These are phyloP conservation scores for Monosporascus ibericus DNA, from an alignment of 2,329 filamentous ascomycete genomes.

Conservation along the genomic window DNA sequence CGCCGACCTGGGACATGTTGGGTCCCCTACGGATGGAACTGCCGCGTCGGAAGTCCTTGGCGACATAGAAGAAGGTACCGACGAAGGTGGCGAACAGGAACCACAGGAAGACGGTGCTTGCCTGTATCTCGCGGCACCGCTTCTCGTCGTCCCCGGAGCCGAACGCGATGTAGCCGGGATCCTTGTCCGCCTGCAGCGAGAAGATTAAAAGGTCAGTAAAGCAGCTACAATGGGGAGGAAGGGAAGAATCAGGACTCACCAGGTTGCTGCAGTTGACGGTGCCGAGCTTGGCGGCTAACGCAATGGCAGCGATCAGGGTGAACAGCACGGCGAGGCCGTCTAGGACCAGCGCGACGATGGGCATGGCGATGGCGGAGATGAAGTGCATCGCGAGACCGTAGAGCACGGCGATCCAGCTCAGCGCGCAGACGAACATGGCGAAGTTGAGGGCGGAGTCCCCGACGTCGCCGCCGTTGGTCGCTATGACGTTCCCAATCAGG, in stretches of 20 bases:
- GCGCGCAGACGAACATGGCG: conserved; percentile 63
- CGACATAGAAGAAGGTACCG: conserved; percentile 49
- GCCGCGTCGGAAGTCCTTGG: conserved; percentile 47
- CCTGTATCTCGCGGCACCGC: conserved; percentile 71
- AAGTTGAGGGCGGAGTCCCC: conserved; percentile 49
- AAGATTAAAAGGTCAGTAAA: background rate
- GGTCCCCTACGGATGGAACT: conserved; percentile 37
- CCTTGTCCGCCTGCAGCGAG: conserved; percentile 30
- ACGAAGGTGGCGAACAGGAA: conserved; percentile 63
- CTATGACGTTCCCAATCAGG: conserved; percentile 54
- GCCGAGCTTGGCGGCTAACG: conserved; percentile 63
- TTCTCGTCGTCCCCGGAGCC: conserved; percentile 53
- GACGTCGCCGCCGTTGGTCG: conserved; percentile 38
- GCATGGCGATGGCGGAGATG: conserved; percentile 16
- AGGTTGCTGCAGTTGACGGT: conserved; percentile 60
- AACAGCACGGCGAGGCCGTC: conserved; percentile 52
- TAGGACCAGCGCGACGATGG: conserved; percentile 17
- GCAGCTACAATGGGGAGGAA: background rate
- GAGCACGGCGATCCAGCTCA: conserved; percentile 60
- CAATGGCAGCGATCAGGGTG: conserved; percentile 64
- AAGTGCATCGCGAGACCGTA: conserved; percentile 27
- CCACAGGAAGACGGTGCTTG: conserved; percentile 70
- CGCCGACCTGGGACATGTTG: conserved; percentile 52
- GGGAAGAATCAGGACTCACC: conserved; percentile 32
- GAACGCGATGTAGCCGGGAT: conserved; percentile 54